These are phyloP conservation scores for Leishmania guyanensis DNA, from an alignment of 208 protist genomes.

Conservation along the genomic window DNA sequence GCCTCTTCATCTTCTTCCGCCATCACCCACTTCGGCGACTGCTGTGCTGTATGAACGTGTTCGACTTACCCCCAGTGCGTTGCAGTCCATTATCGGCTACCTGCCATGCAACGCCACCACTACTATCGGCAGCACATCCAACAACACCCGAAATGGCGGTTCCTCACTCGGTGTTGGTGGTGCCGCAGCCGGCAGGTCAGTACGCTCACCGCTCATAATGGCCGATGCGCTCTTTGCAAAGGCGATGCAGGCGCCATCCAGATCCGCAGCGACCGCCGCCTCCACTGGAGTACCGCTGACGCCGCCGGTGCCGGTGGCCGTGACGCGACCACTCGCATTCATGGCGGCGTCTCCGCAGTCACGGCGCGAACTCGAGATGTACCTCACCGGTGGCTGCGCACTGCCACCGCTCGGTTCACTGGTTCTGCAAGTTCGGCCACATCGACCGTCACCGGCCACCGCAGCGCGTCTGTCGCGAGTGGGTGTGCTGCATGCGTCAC, in stretches of 20 bases:
- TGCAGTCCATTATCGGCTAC: neutral
- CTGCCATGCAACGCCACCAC: slow-evolving; percentile 6
- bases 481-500: neutral
- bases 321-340: slow-evolving; percentile 47
- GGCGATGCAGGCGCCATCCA: slow-evolving; percentile 10
- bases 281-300: neutral
- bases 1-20: neutral
- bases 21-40: neutral
- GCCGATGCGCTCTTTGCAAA: slow-evolving; percentile 11
- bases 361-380: slow-evolving; percentile 40
- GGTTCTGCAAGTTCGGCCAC: slow-evolving; percentile 34
- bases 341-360: slow-evolving; percentile 35
- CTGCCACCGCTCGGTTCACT: slow-evolving; percentile 43
- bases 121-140: neutral
- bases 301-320: neutral
- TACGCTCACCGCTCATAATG: neutral
- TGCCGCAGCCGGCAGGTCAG: neutral
- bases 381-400: slow-evolving; percentile 40
- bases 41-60: neutral
- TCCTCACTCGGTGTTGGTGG: neutral
- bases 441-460: neutral
- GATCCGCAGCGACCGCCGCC: neutral
- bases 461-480: neutral
- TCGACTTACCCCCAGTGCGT: neutral
- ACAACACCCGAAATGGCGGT: neutral